Conservation (phyloP, 768 basidiomycete genomes). For the Lepiota brunneoincarnata region DNA sequence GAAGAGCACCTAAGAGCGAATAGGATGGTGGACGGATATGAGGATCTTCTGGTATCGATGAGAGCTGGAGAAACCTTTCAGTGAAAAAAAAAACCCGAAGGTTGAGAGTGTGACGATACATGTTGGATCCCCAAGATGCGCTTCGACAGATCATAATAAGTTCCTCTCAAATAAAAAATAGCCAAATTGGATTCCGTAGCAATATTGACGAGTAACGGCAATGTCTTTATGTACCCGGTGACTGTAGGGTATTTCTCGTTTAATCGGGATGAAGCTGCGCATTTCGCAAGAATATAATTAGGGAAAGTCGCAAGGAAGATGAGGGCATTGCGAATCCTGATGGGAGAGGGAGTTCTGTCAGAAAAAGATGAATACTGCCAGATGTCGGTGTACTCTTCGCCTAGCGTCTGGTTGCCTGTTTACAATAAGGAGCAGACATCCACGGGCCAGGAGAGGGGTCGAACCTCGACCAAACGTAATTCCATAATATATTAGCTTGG, state of each 20-base stretch:
- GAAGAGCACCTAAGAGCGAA: constrained; percentile 76
- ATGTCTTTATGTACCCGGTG: constrained; percentile 28
- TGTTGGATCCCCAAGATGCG: constrained; percentile 67
- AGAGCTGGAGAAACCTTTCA: constrained; percentile 46
- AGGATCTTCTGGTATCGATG: constrained; percentile 68
- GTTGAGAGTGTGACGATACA: constrained; percentile 34
- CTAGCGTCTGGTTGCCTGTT: constrained; percentile 75
- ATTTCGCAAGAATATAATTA: constrained; percentile 55
- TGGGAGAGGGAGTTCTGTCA: constrained; percentile 40
- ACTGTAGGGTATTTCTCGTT: constrained; percentile 33
- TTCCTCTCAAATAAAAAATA: constrained; percentile 74
- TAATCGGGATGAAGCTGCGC: constrained; percentile 36
- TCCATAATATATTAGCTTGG: constrained; percentile 70
- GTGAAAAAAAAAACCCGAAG: not conserved
- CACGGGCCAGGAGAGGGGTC: constrained; percentile 11
- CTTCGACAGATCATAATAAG: constrained; percentile 73
- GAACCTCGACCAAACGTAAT: constrained; percentile 74
- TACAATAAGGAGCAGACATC: not conserved
- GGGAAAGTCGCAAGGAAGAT: constrained; percentile 69
- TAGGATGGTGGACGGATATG: constrained; percentile 80
- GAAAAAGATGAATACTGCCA: constrained; percentile 62
- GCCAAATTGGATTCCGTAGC: constrained; percentile 74
- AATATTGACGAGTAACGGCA: constrained; percentile 56
- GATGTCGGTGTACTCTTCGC: constrained; percentile 89
- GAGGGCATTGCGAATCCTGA: constrained; percentile 44